phyloP scores from a whole-genome alignment of 176 grass and related monocot species.

The Lolium perenne region DNA sequence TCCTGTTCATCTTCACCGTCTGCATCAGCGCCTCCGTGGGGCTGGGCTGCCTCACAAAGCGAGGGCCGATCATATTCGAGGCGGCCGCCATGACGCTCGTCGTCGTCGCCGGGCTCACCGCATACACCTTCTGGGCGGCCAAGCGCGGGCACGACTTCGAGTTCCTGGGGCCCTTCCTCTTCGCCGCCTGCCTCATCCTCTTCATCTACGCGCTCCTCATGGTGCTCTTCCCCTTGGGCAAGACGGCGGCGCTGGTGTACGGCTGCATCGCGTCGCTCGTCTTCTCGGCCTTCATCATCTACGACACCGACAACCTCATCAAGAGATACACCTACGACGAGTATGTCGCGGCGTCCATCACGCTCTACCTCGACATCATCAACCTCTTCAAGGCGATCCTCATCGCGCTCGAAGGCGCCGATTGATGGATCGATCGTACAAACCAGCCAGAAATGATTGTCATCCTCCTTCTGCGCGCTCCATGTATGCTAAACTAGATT shows the following conservation, averaged over 20 bases:
- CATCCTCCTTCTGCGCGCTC: background rate
- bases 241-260: constrained; percentile 69
- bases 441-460: background rate
- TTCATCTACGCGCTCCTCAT: constrained; percentile 60
- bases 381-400: constrained; percentile 78
- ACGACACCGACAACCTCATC: constrained; percentile 93
- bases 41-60: constrained; percentile 41
- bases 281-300: constrained; percentile 92
- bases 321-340: constrained; percentile 87
- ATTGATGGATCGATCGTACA: constrained; percentile 9
- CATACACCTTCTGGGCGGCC: constrained; percentile 93
- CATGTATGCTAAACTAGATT: constrained; percentile 10
- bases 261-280: constrained; percentile 71
- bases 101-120: constrained; percentile 66
- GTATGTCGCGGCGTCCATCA: constrained; percentile 73
- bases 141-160: constrained; percentile 78
- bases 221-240: constrained; percentile 73
- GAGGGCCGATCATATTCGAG: constrained; percentile 67
- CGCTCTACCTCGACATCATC: constrained; percentile 88
- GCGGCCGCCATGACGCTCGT: constrained; percentile 62
- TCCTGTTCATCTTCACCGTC: constrained; percentile 59
- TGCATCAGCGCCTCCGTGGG: constrained; percentile 55
- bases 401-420: constrained; percentile 41
- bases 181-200: constrained; percentile 59
- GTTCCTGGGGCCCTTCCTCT: constrained; percentile 80